Base-by-base conservation (phyloP, 2,329 filamentous ascomycete genomes). In the Uncinocarpus reesii region DNA sequence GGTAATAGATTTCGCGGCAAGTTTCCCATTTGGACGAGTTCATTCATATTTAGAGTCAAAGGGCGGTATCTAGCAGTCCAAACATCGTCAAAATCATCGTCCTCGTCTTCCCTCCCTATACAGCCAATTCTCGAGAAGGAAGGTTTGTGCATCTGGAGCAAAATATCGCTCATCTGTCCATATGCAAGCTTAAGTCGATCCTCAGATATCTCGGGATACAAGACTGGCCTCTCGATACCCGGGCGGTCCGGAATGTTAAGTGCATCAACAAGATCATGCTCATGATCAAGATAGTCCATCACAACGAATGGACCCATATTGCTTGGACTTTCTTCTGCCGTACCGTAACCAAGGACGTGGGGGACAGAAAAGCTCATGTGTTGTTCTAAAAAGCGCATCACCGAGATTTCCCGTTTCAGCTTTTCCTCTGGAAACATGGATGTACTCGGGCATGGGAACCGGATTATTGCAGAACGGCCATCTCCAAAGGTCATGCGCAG, bases 1-100 rank as follows among this genome's bases (percentile, higher is more conserved):
- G 8, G 35, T 7, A 38, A 13, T 3, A 23, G 35, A 11, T 21
- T 23, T 24, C 1, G 7, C 4, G 35, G 20, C 2, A 38, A 7
- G 7, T n/a, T n/a, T 7, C 59, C 62, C 1, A 61, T 24, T 24
- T 53, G 54, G 8, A 63, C 57, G n/a, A 63, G 56, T 54, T 69
- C 61, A 44, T 63, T 71, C 67, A 74, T 71, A 47, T 69, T 69
- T 1, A 62, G 57, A 2, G 65, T 68, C 3, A 73, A 48, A 2
- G 69, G 69, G n/a, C 66, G 58, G 21, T 56, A 53, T 7, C 29
- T 52, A 3, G 66, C 60, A 38, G 52, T 55, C 55, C 60, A 64
- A 2, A 21, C 53, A 7, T 57, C 55, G 16, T 41, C 37, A 20
- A 23, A 21, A 15, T 24, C 37, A 23, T 45, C 29, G n/a, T 48